Percentiles rank a stretch among this genome's conserved stretches.
Conservation (phyloP, 1,284 basidiomycete genomes). For the Sanguinoderma infundibulare region DNA sequence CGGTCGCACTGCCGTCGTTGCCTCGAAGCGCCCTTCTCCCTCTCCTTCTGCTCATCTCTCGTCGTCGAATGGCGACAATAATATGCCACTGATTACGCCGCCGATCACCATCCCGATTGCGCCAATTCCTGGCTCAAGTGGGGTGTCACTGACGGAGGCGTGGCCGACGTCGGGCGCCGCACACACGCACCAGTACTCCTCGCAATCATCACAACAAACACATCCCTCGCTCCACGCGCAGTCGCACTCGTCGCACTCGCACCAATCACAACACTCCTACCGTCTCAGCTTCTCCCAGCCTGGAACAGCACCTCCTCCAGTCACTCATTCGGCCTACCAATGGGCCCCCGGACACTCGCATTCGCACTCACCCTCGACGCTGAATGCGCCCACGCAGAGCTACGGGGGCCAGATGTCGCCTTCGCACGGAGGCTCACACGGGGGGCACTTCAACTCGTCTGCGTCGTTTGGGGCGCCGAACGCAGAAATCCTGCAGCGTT, state of each 20-base stretch:
- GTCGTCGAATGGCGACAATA: background rate
- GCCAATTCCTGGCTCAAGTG: slow-evolving; percentile 6
- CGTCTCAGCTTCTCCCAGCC: slow-evolving; percentile 20
- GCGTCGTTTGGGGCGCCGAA: slow-evolving; percentile 1
- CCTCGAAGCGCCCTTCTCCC: slow-evolving; percentile 43
- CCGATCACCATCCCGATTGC: slow-evolving; percentile 22
- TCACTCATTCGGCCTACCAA: background rate
- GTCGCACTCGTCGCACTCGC: no score
- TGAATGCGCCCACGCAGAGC: slow-evolving; percentile 10
- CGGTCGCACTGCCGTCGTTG: slow-evolving; percentile 39
- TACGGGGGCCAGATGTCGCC: slow-evolving; percentile 13
- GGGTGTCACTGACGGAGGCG: slow-evolving; percentile 12
- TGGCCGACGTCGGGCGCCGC: slow-evolving; percentile 13
- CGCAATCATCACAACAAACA: background rate
- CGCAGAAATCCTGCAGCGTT: slow-evolving; percentile 19
- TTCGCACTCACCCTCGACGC: slow-evolving; percentile 12
- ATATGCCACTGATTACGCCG: slow-evolving; percentile 15
- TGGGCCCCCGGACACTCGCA: background rate
- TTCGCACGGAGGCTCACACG: slow-evolving; percentile 11
- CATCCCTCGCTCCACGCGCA: slow-evolving; percentile 8
- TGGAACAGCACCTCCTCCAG: slow-evolving; percentile 5
- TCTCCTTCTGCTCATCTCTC: slow-evolving; percentile 15
- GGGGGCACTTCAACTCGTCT: background rate
- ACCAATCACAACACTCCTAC: slow-evolving; percentile 9
- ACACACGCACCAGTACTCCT: slow-evolving; percentile 5